Evolutionary conservation across 176 grass and related monocot genomes (phyloP), one percentile per base, ranked within the genome.

Genomic region (Bothriochloa decipiens): DNA sequence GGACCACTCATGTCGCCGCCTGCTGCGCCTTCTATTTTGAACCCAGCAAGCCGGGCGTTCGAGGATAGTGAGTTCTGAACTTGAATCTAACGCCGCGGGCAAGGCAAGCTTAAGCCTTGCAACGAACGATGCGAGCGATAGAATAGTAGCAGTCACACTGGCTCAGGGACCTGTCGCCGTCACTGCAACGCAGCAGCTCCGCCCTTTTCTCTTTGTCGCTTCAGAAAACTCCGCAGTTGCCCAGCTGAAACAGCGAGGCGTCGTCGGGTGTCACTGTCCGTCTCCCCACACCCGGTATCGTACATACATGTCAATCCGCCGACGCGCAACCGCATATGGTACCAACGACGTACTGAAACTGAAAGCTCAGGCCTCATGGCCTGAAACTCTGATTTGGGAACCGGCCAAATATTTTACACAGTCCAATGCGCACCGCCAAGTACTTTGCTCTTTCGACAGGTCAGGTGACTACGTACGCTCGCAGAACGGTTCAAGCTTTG

Each of bases 71-170:
- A n/a, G 47, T 9, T 17, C 27, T 1, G 7, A 68, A 10, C 49
- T 89, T 69, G 82, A 81, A 69, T 80, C 68, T 29, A 27, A 53
- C 69, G 42, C 12, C 12, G 81, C 61, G 46, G 68, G 82, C 37
- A 32, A n/a, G 1, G 35, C 29, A n/a, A 27, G 33, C 39, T 26
- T 5, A 15, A 47, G 13, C 4, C 3, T 16, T 25, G 58, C 35
- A 71, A 0, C 22, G 74, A 47, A 68, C 36, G 85, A 82, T 40
- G 78, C 64, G 68, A 70, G 8, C 47, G 47, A 52, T 18, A 15
- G 47, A 52, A 2, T 18, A 17, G 47, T 17, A 52, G 47, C 47
- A 17, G 46, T 5, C 46, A 39, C 50, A 57, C n/a, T 61, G n/a
- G 3, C 57, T 11, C 58, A 4, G 52, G 65, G 53, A 20, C 11